These are phyloP conservation scores for Aspergillus sparsus DNA, from an alignment of 495 filamentous ascomycete genomes.

Conservation along the genomic window DNA sequence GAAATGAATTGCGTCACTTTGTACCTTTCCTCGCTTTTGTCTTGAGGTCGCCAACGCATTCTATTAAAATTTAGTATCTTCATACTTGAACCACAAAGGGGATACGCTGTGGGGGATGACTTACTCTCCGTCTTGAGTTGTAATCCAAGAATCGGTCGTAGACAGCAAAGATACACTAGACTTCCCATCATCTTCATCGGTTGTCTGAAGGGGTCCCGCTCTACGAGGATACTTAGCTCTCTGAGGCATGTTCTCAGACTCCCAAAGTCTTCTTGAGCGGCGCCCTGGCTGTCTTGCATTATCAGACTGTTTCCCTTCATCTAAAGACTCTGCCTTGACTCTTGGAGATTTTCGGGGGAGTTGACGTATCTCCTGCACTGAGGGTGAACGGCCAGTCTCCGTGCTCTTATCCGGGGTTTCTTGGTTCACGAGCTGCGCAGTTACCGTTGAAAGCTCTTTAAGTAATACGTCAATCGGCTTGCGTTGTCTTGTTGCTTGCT, in stretches of 20 bases:
- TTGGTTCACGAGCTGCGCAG: slow-evolving; percentile 17
- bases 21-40: slow-evolving; percentile 2
- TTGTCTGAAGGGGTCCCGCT: not conserved
- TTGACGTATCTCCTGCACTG: not conserved
- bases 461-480: slow-evolving; percentile 29
- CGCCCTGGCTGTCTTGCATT: slow-evolving; percentile 11
- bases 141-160: slow-evolving; percentile 28
- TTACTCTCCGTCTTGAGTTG: slow-evolving; percentile 22
- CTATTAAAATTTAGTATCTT: not conserved
- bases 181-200: slow-evolving; percentile 12
- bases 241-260: slow-evolving; percentile 13
- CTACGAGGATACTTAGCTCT: not conserved
- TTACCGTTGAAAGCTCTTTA: slow-evolving; percentile 27
- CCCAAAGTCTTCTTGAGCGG: slow-evolving; percentile 21
- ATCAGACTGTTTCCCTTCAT: not conserved
- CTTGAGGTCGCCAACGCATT: slow-evolving; percentile 1
- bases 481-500: slow-evolving; percentile 26
- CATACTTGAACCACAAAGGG: not conserved
- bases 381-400: not conserved
- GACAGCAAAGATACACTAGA: slow-evolving; percentile 22
- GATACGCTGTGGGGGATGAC: slow-evolving; percentile 4
- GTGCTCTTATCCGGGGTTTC: slow-evolving; percentile 13
- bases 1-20: not conserved
- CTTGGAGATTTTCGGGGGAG: not conserved
- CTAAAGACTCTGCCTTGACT: not conserved